Evolutionary conservation across 2,329 filamentous ascomycete genomes (phyloP).

Genomic region (Basipetospora sp.): DNA sequence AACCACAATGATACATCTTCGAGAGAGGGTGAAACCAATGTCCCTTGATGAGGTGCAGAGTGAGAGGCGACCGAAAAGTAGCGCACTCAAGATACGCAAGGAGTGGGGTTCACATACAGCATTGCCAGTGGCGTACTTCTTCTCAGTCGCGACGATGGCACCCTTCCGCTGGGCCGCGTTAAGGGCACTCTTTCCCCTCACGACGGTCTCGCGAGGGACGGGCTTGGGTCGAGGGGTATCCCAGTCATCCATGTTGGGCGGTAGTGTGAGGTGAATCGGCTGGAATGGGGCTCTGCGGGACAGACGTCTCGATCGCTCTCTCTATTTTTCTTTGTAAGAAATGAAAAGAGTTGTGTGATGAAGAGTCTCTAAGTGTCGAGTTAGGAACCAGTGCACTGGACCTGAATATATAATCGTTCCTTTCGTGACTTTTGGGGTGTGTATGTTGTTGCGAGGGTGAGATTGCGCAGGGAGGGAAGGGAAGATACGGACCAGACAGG

Average conservation of each 20-base stretch:
- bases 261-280: conserved; percentile 10
- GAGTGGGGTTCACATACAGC: conserved; percentile 36
- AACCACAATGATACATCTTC: too few species aligned
- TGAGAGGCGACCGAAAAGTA: too few species aligned
- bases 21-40: too few species aligned
- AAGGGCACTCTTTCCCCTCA: conserved; percentile 66
- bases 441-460: background rate
- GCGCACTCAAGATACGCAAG: too few species aligned
- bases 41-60: too few species aligned
- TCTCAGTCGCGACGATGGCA: conserved; percentile 67
- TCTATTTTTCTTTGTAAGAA: background rate
- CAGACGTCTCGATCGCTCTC: too few species aligned
- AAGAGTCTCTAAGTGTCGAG: too few species aligned
- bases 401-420: too few species aligned
- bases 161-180: conserved; percentile 82
- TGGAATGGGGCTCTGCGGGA: conserved; percentile 11
- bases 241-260: conserved; percentile 63
- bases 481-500: background rate
- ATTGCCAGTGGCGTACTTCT: conserved; percentile 73
- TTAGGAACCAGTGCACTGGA: too few species aligned
- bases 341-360: background rate
- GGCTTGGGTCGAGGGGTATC: conserved; percentile 73
- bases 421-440: too few species aligned
- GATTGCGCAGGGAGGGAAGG: background rate
- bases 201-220: conserved; percentile 69